Base-by-base conservation (phyloP, 352 stramenopile genomes). In the Pythium scleroteichum region DNA sequence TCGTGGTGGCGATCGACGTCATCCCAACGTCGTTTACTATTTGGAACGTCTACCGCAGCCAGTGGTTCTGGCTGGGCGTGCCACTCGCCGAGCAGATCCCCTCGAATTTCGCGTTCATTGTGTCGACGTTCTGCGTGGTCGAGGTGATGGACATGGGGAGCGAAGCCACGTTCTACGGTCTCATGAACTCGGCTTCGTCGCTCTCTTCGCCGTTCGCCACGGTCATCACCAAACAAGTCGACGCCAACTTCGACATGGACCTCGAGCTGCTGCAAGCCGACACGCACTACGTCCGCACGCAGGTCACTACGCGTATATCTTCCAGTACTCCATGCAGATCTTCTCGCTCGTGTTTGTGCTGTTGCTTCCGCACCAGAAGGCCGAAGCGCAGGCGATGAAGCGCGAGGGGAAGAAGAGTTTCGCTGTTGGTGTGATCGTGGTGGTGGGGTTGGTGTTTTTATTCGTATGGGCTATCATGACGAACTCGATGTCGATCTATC, bases 161-260 rank as follows among this genome's bases (percentile, higher is more conserved):
- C 46, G 66, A 74, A 53, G 66, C 51, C 17, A 50, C 62, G 1
- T 51, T 68, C 42, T 74, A 68, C 35, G 66, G 66, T n/a, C 54
- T 74, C 10, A 33, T 69, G 5, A 44, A 24, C 27, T 64, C 62
- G 1, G 57, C 67, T 7, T 54, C 40, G 4, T 59, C 58, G 20
- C 49, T 74, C n/a, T 56, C 62, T 0, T 51, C 42, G n/a, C 66
- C 66, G 2, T 69, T 74, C 40, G 49, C 62, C 2, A 61, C 41
- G 1, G 52, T 62, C 7, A 55, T 67, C 39, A 62, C 50, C 35
- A 67, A 67, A 52, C 55, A 62, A 26, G 27, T 62, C 14, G 52
- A 67, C 38, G 42, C 42, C 5, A 20, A 55, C 48, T 63, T 72
- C 38, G 62, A 42, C 26, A 64, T 59, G 38, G 62, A 45, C 10